Percentiles rank a stretch among this genome's conserved stretches.
These are phyloP conservation scores for Colletotrichum acutatum DNA, from an alignment of 2,329 filamentous ascomycete species.

Conservation along the genomic window DNA sequence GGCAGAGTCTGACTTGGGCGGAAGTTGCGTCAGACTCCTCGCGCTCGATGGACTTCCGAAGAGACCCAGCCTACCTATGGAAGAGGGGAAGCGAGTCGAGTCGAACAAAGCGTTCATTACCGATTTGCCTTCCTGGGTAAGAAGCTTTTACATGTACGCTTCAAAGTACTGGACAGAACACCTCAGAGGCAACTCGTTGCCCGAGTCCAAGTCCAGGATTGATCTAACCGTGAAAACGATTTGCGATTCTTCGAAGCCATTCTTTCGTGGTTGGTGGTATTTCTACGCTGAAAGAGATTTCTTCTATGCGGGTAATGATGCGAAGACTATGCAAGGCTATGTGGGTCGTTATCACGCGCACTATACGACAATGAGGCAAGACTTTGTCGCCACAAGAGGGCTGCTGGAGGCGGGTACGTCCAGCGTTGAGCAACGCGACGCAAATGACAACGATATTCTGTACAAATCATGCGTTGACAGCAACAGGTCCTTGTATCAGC, in stretches of 20 bases:
- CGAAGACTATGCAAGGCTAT: neutral
- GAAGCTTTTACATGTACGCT: conserved; percentile 1
- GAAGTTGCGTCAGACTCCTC: neutral
- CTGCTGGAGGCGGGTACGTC: neutral
- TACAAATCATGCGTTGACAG: neutral
- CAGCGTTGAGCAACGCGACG: neutral
- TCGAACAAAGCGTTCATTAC: neutral
- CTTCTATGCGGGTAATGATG: neutral
- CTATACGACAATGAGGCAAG: neutral
- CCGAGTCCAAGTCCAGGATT: neutral
- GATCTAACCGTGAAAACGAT: neutral
- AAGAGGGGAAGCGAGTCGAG: neutral
- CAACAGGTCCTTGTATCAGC: neutral
- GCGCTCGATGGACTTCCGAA: conserved; percentile 11
- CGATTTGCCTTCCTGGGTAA: neutral
- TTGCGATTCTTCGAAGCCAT: neutral
- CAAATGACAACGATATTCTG: neutral
- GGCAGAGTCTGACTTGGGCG: neutral
- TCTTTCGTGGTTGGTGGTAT: conserved; percentile 11
- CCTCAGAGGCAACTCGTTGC: neutral
- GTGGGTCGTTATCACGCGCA: neutral
- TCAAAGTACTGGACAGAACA: neutral
- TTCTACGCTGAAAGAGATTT: neutral
- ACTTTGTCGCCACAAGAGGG: neutral
- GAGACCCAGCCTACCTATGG: neutral